phyloP scores from a whole-genome alignment of 176 grass and related monocot species.

The Aegilops umbellulata region DNA sequence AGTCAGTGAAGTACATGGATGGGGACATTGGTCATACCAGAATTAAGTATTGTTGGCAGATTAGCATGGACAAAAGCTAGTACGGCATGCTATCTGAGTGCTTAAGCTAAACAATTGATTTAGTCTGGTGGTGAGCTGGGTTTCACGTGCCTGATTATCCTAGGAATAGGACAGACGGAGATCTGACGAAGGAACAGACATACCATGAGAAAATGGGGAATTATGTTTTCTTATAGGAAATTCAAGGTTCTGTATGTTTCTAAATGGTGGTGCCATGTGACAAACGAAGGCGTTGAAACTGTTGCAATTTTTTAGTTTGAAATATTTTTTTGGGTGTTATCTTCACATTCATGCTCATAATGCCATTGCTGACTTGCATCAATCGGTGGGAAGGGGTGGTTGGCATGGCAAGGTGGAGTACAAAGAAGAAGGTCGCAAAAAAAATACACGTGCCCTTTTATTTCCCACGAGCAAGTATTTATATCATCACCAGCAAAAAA shows the following conservation, averaged over 20 bases:
- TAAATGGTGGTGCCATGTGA: not conserved
- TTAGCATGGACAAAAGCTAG: slow-evolving; percentile 24
- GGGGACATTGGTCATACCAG: slow-evolving; percentile 18
- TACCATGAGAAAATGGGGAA: not conserved
- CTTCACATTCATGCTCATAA: not conserved
- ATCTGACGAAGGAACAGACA: not conserved
- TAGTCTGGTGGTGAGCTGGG: slow-evolving; percentile 49
- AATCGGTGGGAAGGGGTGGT: not conserved
- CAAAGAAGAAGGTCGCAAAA: no score
- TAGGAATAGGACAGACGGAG: not conserved
- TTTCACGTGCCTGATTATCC: slow-evolving; percentile 8
- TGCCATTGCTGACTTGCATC: not conserved
- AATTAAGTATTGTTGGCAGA: slow-evolving; percentile 43
- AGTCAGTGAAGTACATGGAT: slow-evolving; percentile 27
- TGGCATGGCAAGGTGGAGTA: not conserved
- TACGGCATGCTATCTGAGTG: slow-evolving; percentile 14
- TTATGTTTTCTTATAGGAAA: not conserved
- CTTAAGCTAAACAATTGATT: slow-evolving; percentile 11
- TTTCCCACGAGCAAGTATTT: no score
- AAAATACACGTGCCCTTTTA: no score
- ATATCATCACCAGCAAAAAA: no score
- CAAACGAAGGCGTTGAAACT: not conserved
- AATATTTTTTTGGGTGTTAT: not conserved
- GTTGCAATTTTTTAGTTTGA: not conserved
- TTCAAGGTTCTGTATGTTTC: not conserved